These are phyloP conservation scores for Dothidotthia symphoricarpi DNA, from an alignment of 2,329 filamentous ascomycete species.

Conservation along the genomic window DNA sequence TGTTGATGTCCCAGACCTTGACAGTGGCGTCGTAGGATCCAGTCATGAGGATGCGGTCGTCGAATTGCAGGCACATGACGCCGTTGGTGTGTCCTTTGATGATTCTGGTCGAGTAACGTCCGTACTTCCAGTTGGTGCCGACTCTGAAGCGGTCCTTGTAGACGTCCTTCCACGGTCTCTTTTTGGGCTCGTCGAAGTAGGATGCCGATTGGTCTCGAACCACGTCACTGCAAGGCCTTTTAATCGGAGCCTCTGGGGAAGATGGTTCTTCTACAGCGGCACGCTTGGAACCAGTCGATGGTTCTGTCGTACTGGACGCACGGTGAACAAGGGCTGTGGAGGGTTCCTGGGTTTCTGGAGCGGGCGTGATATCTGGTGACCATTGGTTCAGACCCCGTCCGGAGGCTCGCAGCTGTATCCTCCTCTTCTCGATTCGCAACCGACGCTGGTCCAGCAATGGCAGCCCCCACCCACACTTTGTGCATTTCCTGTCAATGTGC, in stretches of 20 bases:
- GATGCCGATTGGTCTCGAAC: constrained; percentile 40
- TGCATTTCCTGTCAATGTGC: constrained; percentile 90
- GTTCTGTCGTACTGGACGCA: constrained; percentile 8
- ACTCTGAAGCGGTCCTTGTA: constrained; percentile 96
- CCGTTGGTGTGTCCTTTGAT: constrained; percentile 89
- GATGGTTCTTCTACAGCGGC: constrained; percentile 19
- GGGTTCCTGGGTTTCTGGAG: constrained; percentile 37
- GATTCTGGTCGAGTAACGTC: constrained; percentile 77
- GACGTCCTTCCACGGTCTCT: constrained; percentile 89
- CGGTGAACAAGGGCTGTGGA: constrained; percentile 12
- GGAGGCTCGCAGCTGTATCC: constrained; percentile 70
- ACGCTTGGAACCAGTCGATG: constrained; percentile 29
- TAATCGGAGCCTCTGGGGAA: constrained; percentile 26
- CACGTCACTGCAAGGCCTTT: constrained; percentile 35
- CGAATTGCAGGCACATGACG: constrained; percentile 75
- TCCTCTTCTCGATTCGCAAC: constrained; percentile 79
- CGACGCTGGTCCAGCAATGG: constrained; percentile 86
- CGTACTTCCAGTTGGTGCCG: constrained; percentile 96
- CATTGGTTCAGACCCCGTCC: constrained; percentile 57
- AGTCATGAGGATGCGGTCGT: constrained; percentile 86
- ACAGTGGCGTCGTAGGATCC: constrained; percentile 94
- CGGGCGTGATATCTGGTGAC: constrained; percentile 52
- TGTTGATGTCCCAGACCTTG: constrained; percentile 94
- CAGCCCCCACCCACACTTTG: constrained; percentile 92
- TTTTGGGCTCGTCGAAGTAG: constrained; percentile 50